Percentiles rank a stretch among this genome's conserved stretches.
Conservation (phyloP, 805 yeast genomes). For the Starmera amethionina region DNA sequence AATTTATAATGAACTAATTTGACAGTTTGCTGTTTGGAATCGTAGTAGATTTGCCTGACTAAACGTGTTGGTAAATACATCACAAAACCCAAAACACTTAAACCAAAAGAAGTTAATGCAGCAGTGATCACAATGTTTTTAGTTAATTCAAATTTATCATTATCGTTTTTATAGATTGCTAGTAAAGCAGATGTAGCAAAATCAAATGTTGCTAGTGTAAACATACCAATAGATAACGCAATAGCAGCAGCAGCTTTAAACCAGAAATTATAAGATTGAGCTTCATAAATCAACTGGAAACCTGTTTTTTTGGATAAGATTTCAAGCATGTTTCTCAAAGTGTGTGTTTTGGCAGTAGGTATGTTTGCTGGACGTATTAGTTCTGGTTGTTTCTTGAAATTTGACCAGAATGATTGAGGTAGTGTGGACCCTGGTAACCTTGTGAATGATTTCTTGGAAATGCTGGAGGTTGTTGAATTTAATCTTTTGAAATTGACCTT, state of each 20-base stretch:
- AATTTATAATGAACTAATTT: constrained; percentile 25
- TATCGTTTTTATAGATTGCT: constrained; percentile 43
- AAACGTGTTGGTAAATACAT: constrained; percentile 58
- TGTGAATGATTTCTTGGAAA: neutral
- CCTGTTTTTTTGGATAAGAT: constrained; percentile 41
- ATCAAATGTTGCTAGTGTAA: constrained; percentile 53
- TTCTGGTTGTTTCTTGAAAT: constrained; percentile 61
- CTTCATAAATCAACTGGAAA: constrained; percentile 73
- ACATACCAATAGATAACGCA: constrained; percentile 60
- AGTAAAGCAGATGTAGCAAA: constrained; percentile 43
- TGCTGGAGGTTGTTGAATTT: too few species aligned
- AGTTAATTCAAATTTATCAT: constrained; percentile 25
- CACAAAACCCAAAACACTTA: constrained; percentile 20
- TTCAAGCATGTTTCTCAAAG: constrained; percentile 53
- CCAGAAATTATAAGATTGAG: constrained; percentile 74
- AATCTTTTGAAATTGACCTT: too few species aligned
- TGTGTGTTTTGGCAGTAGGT: constrained; percentile 53
- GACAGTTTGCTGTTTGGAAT: constrained; percentile 35
- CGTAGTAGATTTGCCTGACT: constrained; percentile 67
- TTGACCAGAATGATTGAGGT: constrained; percentile 38
- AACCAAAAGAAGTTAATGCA: constrained; percentile 31
- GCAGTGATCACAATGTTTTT: constrained; percentile 29
- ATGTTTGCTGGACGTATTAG: constrained; percentile 45
- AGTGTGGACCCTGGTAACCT: constrained; percentile 44
- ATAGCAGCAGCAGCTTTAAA: constrained; percentile 60